A percentile compares a stretch with the other conserved stretches of the same genome.
Conservation (phyloP, 108 stramenopile genomes). For the Chaetoceros tenuissimus region DNA sequence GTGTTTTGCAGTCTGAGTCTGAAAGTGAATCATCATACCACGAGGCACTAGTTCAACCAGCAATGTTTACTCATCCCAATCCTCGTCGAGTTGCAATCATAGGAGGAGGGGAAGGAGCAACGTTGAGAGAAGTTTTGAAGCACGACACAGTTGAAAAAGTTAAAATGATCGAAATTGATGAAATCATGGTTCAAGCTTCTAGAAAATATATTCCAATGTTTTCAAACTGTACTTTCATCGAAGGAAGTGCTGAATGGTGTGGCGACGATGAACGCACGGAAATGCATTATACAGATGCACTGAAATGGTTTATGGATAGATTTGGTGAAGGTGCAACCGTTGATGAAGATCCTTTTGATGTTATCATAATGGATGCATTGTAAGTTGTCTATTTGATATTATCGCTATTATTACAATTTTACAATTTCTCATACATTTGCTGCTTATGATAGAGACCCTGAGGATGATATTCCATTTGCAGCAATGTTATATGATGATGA, state of each 20-base stretch:
- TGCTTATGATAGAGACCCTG: slow-evolving; percentile 18
- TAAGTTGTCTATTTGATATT: slow-evolving; percentile 4
- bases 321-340: slow-evolving; percentile 9
- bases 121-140: slow-evolving; percentile 72
- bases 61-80: slow-evolving; percentile 79
- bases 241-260: slow-evolving; percentile 28
- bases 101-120: slow-evolving; percentile 78
- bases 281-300: slow-evolving; percentile 34
- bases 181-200: slow-evolving; percentile 28
- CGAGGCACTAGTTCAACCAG: slow-evolving; percentile 90
- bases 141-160: slow-evolving; percentile 75
- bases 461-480: slow-evolving; percentile 32
- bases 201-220: slow-evolving; percentile 31
- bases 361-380: slow-evolving; percentile 42
- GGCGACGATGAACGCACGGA: slow-evolving; percentile 54
- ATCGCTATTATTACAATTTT: not conserved
- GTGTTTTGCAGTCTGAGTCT: slow-evolving; percentile 37
- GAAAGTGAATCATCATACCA: slow-evolving; percentile 48
- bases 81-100: slow-evolving; percentile 64
- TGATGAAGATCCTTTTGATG: slow-evolving; percentile 22
- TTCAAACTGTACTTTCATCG: slow-evolving; percentile 40
- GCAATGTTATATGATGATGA: slow-evolving; percentile 28
- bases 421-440: not conserved
- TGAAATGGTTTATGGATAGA: slow-evolving; percentile 42
- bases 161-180: slow-evolving; percentile 49